Base-by-base conservation (phyloP, 2,329 filamentous ascomycete genomes). In the Trichoderma aggressivum region DNA sequence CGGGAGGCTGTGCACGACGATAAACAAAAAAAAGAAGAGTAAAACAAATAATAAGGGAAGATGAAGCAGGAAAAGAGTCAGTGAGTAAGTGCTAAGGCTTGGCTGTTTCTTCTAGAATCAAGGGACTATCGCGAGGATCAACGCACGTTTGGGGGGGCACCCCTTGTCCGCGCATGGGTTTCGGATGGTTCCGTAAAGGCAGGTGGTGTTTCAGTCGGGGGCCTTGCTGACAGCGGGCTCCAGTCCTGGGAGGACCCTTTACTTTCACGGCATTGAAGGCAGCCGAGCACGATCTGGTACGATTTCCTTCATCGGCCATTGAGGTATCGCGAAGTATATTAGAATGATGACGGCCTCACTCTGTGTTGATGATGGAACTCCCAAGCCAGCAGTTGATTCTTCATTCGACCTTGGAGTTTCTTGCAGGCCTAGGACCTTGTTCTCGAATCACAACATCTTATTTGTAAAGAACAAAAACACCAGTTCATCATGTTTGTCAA, bases 161-260 rank as follows among this genome's bases (percentile, higher is more conserved):
- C 36, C 65, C 36, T 34, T 60, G 65, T 47, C 47, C 16, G 65
- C 10, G 24, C 65, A n/a, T 68, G 65, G 55, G 65, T 68, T 68
- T 68, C 55, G 55, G 55, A 60, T 60, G 55, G 55, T 34, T 68
- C 65, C 55, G 36, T 59, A 68, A 59, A 68, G 65, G 65, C 65
- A 68, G 55, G 65, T 68, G 65, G 65, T 60, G 65, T 68, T 68
- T 60, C 65, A 68, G 65, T 50, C 55, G 39, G 53, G 53, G 53
- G 50, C 16, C 6, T 47, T 68, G 65, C 36, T 68, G 65, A 68
- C 65, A 18, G 53, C 24, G 28, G 28, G 55, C 65, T 36, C 21
- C 47, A 28, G 47, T 36, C 21, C n/a, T 43, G 7, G 14, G 28
- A 50, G 32, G 43, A 36, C 16, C 30, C 53, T 58, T 21, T 36